Evolutionary conservation across 257 asterid species (phyloP), one percentile per base, ranked within the genome.

Genomic region (Solanum pimpinellifolium): DNA sequence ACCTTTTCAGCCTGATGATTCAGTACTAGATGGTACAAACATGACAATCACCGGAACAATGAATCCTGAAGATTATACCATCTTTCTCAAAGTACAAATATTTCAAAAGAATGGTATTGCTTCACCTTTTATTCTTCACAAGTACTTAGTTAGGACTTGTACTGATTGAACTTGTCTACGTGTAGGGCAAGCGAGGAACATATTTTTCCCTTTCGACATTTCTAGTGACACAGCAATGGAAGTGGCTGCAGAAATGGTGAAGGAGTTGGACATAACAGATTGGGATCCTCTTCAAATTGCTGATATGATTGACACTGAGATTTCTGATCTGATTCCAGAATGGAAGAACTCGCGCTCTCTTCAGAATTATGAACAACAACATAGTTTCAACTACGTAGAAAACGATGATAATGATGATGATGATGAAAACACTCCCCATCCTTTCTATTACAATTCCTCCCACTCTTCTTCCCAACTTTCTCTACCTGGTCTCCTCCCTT

Each of bases 241-340:
- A 4, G 98, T 94, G 15, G 98, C 98, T 2, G 85, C 86, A 14
- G 98, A 95, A 86, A 95, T 95, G 98, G 98, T 95, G 29, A 95
- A 91, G 91, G 98, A 95, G 87, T 83, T 95, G 47, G 94, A 92
- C 72, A 93, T 95, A 84, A 90, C 87, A n/a, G 96, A 94, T 44
- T 94, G 97, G 96, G 91, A 92, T 88, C 92, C 97, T 44, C 42
- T 83, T 31, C 95, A 95, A 90, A 95, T 95, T 90, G 96, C 98
- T 78, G 89, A 89, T n/a, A 94, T 94, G 98, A 95, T 95, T 52
- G 92, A 93, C 13, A 89, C 86, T 9, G 97, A 95, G 89, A 91
- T 95, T 73, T 89, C 92, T 47, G 90, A 87, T 27, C 78, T 94
- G 87, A 91, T 93, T 77, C 97, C 97, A 27, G 75, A 91, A 23